Evolutionary conservation across 2,329 filamentous ascomycete genomes (phyloP).

Genomic region (Fusarium continuum): DNA sequence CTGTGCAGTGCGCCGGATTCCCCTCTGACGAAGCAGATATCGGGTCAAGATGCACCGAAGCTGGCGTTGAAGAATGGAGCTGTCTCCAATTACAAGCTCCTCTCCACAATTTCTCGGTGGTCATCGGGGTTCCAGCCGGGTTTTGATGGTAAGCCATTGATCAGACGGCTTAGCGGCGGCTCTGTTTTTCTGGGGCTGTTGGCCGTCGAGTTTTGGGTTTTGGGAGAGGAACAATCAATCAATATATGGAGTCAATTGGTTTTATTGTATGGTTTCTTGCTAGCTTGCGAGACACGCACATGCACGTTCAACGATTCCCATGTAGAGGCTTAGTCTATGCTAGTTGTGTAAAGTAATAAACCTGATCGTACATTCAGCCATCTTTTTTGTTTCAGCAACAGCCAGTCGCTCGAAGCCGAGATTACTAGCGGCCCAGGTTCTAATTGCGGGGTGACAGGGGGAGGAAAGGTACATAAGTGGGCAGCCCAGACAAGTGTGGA

Average conservation of each 20-base stretch:
- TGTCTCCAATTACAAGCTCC: conserved; percentile 19
- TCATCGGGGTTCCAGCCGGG: conserved; percentile 22
- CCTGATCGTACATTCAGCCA: background rate
- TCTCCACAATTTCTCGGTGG: conserved; percentile 36
- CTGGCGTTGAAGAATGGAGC: conserved; percentile 28
- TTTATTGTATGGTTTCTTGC: background rate
- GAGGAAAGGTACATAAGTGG: background rate
- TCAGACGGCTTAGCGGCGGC: conserved; percentile 17
- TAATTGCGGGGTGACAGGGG: conserved; percentile 26
- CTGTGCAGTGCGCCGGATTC: conserved; percentile 19
- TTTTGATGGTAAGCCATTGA: conserved; percentile 1
- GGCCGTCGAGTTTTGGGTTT: background rate
- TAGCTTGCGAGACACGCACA: background rate
- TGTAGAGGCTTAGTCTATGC: background rate
- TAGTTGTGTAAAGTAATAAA: background rate
- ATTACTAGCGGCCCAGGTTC: background rate
- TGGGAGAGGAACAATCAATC: no score
- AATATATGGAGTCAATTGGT: no score
- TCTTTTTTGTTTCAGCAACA: background rate
- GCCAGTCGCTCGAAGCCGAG: background rate
- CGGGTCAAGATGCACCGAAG: conserved; percentile 35
- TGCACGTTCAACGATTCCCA: background rate
- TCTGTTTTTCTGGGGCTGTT: no score
- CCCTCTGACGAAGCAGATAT: conserved; percentile 24
- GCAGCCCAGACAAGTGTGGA: conserved; percentile 1